Evolutionary conservation across 345 rosid genomes (phyloP).

Genomic region (Litchi chinensis): DNA sequence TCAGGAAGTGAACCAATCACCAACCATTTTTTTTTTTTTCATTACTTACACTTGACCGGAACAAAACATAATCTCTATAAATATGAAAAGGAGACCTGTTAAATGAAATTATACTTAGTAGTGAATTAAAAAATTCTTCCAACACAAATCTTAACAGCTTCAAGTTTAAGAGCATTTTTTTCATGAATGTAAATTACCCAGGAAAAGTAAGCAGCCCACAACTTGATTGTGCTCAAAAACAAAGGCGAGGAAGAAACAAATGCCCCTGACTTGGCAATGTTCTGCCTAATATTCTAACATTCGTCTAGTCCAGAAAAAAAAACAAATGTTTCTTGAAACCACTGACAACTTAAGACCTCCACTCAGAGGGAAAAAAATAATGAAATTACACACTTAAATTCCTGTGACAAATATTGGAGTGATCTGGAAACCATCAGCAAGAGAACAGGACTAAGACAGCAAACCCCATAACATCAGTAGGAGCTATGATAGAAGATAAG

Average conservation of each 20-base stretch:
- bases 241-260: not conserved
- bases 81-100: not conserved
- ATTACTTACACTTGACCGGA: not conserved
- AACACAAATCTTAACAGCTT: not conserved
- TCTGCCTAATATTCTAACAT: no score
- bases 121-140: not conserved
- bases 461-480: not conserved
- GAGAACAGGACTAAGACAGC: not conserved
- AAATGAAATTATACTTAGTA: no score
- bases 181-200: not conserved
- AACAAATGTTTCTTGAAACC: not conserved
- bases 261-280: not conserved
- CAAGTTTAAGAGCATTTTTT: not conserved
- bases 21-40: not conserved
- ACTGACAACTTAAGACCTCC: not conserved
- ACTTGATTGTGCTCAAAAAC: not conserved
- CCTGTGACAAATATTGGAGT: not conserved
- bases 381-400: not conserved
- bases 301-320: not conserved
- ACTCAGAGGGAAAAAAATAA: not conserved
- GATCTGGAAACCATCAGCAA: not conserved
- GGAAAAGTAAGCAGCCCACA: not conserved
- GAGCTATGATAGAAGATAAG: not conserved
- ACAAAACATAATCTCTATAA: not conserved
- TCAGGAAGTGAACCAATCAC: constrained; percentile 1